phyloP scores from a whole-genome alignment of 129 eudicot genomes.

The Deinandra increscens region DNA sequence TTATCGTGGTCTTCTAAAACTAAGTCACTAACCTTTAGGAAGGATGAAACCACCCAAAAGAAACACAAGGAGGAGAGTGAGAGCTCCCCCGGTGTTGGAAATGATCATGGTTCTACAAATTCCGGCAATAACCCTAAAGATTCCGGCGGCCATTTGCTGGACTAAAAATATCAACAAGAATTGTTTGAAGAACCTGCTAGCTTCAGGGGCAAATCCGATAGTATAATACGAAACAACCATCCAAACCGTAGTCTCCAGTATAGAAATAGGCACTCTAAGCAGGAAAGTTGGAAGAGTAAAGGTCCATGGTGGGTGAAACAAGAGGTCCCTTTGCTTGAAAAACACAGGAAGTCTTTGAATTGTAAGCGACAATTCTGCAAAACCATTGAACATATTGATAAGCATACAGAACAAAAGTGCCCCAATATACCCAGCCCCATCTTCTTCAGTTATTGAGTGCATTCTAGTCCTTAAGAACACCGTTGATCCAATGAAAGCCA shows the following conservation, averaged over 20 bases:
- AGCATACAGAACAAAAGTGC: conserved; percentile 68
- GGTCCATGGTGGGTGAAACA: conserved; percentile 85
- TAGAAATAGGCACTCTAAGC: conserved; percentile 73
- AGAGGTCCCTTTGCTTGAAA: conserved; percentile 80
- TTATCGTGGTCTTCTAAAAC: not conserved
- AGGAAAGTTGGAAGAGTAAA: conserved; percentile 71
- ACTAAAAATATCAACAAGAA: conserved; percentile 64
- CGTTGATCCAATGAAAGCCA: conserved; percentile 73
- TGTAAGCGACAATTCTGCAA: conserved; percentile 66
- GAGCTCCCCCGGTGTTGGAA: conserved; percentile 87
- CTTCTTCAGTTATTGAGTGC: conserved; percentile 56
- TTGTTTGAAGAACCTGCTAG: conserved; percentile 95
- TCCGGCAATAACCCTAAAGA: conserved; percentile 75
- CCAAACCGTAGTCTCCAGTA: conserved; percentile 68
- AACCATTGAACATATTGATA: conserved; percentile 77
- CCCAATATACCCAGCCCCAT: conserved; percentile 70
- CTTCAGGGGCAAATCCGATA: conserved; percentile 87
- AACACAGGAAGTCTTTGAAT: conserved; percentile 90
- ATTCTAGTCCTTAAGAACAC: conserved; percentile 68
- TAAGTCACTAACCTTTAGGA: conserved; percentile 59
- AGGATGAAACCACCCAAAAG: conserved; percentile 96
- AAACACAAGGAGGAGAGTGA: conserved; percentile 66
- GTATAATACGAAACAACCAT: conserved; percentile 71
- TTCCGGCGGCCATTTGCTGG: conserved; percentile 96
- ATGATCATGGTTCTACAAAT: conserved; percentile 83